A percentile compares a stretch with the other conserved stretches of the same genome.
Evolutionary conservation across 441 rosid species (phyloP).

Genomic region (Gossypium aridum): DNA sequence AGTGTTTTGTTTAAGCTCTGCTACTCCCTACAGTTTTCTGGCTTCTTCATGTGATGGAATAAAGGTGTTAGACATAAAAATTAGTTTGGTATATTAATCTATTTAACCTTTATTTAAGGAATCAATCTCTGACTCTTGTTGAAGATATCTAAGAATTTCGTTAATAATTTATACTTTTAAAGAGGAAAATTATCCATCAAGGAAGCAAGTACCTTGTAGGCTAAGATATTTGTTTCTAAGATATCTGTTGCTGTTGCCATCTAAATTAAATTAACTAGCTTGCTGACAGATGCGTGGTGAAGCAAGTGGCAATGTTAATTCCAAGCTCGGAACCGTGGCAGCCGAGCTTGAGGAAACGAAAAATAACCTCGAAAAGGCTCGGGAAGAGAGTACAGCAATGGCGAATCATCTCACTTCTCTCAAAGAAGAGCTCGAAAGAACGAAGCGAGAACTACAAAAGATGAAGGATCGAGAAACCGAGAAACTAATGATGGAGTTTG

Average conservation of each 20-base stretch:
- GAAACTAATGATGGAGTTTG: conserved; percentile 27
- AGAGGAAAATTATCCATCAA: conserved; percentile 9
- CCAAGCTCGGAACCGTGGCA: conserved; percentile 23
- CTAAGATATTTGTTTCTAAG: not conserved
- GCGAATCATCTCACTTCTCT: conserved; percentile 54
- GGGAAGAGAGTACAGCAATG: conserved; percentile 50
- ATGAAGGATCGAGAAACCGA: conserved; percentile 32
- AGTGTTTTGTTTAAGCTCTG: not conserved
- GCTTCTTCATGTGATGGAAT: conserved; percentile 18
- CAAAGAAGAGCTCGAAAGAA: conserved; percentile 65
- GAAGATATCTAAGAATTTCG: not conserved
- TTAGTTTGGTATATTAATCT: not conserved
- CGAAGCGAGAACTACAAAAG: conserved; percentile 60
- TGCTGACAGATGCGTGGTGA: conserved; percentile 30
- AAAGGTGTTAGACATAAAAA: conserved; percentile 1
- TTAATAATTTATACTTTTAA: not conserved
- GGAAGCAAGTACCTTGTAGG: conserved; percentile 9
- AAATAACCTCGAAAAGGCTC: conserved; percentile 42
- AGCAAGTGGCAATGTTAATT: conserved; percentile 14
- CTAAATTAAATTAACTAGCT: not conserved
- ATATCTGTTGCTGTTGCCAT: not conserved
- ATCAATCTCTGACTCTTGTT: not conserved
- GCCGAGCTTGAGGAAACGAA: conserved; percentile 58
- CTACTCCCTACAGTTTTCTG: not conserved
- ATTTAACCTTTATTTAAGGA: not conserved